phyloP scores from a whole-genome alignment of 345 rosid genomes.

The Salix arbutifolia region DNA sequence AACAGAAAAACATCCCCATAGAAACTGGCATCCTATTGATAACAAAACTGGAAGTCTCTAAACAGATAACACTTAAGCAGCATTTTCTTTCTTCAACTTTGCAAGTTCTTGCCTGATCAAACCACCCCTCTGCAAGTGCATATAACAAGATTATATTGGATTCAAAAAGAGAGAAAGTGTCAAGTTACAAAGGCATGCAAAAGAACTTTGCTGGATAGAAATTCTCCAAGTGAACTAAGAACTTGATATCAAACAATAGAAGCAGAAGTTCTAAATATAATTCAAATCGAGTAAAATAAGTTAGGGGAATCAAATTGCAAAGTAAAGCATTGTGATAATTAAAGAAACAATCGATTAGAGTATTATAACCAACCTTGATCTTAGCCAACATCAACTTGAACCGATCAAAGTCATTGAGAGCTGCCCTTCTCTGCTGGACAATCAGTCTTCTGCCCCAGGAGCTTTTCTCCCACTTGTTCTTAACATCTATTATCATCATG shows the following conservation, averaged over 20 bases:
- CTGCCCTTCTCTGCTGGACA: conserved; percentile 71
- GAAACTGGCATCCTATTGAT: neutral
- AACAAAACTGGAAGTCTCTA: conserved; percentile 5
- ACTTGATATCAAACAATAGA: neutral
- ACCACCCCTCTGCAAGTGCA: conserved; percentile 54
- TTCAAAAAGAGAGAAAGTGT: too few species aligned
- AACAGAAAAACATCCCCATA: conserved; percentile 1
- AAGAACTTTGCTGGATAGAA: neutral
- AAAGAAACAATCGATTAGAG: neutral
- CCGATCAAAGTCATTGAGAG: conserved; percentile 75
- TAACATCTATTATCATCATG: conserved; percentile 57
- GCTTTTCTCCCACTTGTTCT: conserved; percentile 81
- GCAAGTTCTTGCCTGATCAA: conserved; percentile 62
- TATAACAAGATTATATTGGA: neutral
- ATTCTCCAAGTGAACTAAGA: neutral
- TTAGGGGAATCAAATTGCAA: neutral
- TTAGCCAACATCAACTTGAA: conserved; percentile 86
- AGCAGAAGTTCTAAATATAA: neutral
- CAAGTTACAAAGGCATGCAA: neutral
- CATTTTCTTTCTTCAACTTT: conserved; percentile 49
- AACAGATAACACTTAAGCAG: conserved; percentile 21
- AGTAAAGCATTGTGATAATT: neutral
- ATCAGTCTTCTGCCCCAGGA: conserved; percentile 84
- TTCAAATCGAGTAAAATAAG: neutral
- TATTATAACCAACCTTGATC: conserved; percentile 56